phyloP scores from a whole-genome alignment of 2,329 filamentous ascomycete genomes.

The Pyricularia pennisetigena region DNA sequence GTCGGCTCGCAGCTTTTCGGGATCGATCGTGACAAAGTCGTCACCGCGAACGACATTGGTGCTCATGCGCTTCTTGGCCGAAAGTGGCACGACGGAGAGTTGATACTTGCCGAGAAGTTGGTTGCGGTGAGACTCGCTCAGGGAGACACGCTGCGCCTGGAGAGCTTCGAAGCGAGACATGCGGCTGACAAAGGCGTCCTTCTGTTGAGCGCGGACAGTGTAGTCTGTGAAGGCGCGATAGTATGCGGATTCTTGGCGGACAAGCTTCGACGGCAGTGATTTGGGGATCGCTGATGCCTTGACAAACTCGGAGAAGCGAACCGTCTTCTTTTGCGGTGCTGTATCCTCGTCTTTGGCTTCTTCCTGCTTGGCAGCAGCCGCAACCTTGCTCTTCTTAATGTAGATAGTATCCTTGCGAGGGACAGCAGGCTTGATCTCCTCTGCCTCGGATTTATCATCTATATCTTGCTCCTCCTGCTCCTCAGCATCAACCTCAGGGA shows the following conservation, averaged over 20 bases:
- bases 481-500: slow-evolving; percentile 15
- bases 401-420: slow-evolving; percentile 10
- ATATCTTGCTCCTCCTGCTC: slow-evolving; percentile 11
- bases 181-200: slow-evolving; percentile 77
- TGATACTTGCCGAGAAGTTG: slow-evolving; percentile 81
- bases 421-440: slow-evolving; percentile 11
- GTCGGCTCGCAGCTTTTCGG: slow-evolving; percentile 54
- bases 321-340: slow-evolving; percentile 54
- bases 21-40: slow-evolving; percentile 48
- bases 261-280: slow-evolving; percentile 40
- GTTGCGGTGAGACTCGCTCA: slow-evolving; percentile 63
- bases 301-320: slow-evolving; percentile 57
- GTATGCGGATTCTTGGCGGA: slow-evolving; percentile 65
- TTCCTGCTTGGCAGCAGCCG: not conserved
- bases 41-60: slow-evolving; percentile 66
- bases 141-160: slow-evolving; percentile 70
- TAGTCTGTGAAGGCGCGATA: slow-evolving; percentile 79
- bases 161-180: slow-evolving; percentile 80
- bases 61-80: slow-evolving; percentile 60
- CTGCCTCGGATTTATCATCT: slow-evolving; percentile 16
- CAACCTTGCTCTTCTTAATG: slow-evolving; percentile 6
- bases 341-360: slow-evolving; percentile 6
- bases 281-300: slow-evolving; percentile 29
- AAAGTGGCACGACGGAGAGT: slow-evolving; percentile 58
- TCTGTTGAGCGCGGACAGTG: slow-evolving; percentile 51